A percentile compares a stretch with the other conserved stretches of the same genome.
Evolutionary conservation across 129 eudicot genomes (phyloP).

Genomic region (Flaveria trinervia): DNA sequence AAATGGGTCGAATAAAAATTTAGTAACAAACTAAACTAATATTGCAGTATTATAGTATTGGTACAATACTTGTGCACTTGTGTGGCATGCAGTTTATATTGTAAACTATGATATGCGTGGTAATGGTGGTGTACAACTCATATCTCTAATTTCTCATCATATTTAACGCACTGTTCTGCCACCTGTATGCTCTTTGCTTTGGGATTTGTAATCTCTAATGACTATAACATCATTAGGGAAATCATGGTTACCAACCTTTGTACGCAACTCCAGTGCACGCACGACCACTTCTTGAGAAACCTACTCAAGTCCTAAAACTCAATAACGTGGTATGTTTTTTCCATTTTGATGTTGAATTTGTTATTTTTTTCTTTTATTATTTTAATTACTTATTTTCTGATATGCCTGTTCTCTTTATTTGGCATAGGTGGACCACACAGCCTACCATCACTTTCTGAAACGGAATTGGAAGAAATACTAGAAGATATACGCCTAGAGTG

Average conservation of each 20-base stretch:
- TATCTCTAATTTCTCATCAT: neutral
- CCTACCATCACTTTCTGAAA: constrained; percentile 56
- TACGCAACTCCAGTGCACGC: constrained; percentile 87
- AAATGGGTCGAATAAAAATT: neutral
- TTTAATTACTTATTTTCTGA: neutral
- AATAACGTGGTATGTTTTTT: constrained; percentile 69
- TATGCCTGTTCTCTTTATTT: constrained; percentile 4
- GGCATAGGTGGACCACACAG: constrained; percentile 59
- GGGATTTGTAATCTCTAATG: constrained; percentile 9
- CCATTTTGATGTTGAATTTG: constrained; percentile 1
- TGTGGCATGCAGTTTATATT: neutral
- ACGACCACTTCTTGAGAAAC: constrained; percentile 73
- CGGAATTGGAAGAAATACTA: constrained; percentile 69
- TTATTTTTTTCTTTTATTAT: neutral
- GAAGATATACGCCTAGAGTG: constrained; percentile 91
- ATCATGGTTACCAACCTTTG: constrained; percentile 47
- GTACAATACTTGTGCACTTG: neutral
- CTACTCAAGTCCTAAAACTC: constrained; percentile 74
- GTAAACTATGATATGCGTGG: neutral
- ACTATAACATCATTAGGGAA: constrained; percentile 49
- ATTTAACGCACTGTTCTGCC: neutral
- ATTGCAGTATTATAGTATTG: neutral
- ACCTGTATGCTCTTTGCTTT: neutral
- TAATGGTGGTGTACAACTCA: neutral
- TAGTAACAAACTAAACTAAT: neutral